Base-by-base conservation (phyloP, 495 filamentous ascomycete genomes). In the Neurospora sp. region DNA sequence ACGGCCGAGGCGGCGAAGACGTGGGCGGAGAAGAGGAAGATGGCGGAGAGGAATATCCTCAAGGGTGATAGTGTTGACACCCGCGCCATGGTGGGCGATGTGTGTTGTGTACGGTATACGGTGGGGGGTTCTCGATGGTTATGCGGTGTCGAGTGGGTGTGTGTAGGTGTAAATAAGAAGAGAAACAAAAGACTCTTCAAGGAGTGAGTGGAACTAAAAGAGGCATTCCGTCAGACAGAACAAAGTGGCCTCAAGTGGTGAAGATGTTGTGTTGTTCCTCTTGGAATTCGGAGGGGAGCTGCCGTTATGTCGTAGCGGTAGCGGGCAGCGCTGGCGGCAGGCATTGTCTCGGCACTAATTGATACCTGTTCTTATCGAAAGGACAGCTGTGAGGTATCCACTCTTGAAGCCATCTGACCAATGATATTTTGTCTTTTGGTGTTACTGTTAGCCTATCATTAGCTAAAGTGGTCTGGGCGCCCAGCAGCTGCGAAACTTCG, bases 1-100 rank as follows among this genome's bases (percentile, higher is more conserved):
- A 99, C 94, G 59, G 91, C 91, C 45, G 91, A 86, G 73, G 83
- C 80, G 76, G 87, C 87, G 59, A 85, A 82, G 61, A 83, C 86
- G 69, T 85, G 82, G 39, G 83, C 78, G 65, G 83, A 82, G 72
- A 87, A 85, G 42, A 88, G 74, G 74, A 85, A 83, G 73, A 87
- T 73, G 71, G 85, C 77, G 70, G 80, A 83, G 69, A 87, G 75
- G 69, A 88, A 75, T 68, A 82, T 75, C 35, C 81, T 75, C 70
- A 82, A 72, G n/a, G 83, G 83, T 68, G 86, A 86, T 68, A 80
- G 76, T 45, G 69, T 80, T 65, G 53, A 65, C 74, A 71, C 72
- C 69, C 77, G 81, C 75, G 81, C 81, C 84, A 86, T 86, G 77
- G 71, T 82, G 81, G 80, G 80, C 77, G 71, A 20, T 69, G 53